These are phyloP conservation scores for Sclerotinia minor DNA, from an alignment of 2,329 filamentous ascomycete species.

Conservation along the genomic window DNA sequence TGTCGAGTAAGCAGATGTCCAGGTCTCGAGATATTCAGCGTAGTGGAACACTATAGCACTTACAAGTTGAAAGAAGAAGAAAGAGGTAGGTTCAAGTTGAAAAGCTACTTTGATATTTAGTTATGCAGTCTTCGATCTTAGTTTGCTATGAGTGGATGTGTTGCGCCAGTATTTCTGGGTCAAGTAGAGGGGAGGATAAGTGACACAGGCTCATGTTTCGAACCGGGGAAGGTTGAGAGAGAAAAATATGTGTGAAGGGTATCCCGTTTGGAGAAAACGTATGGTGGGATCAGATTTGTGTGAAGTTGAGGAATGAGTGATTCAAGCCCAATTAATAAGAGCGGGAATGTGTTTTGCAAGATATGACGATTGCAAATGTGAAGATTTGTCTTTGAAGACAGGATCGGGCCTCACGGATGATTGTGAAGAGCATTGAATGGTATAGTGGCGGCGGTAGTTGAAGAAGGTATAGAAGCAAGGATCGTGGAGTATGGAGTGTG, in stretches of 20 bases:
- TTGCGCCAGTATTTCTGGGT: background rate
- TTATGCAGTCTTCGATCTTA: background rate
- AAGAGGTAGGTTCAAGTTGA: background rate
- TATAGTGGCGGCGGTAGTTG: background rate
- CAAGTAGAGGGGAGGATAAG: background rate
- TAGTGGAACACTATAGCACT: background rate
- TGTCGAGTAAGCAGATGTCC: background rate
- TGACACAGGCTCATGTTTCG: background rate
- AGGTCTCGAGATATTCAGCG: background rate
- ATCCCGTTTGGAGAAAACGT: background rate
- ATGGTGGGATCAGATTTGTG: background rate
- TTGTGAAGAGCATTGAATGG: background rate
- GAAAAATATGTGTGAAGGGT: background rate
- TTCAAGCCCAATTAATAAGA: background rate
- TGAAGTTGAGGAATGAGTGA: background rate
- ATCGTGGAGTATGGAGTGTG: background rate
- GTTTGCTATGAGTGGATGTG: background rate
- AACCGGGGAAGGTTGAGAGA: background rate
- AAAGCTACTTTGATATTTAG: conserved; percentile 10
- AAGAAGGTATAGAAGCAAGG: background rate
- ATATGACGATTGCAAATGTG: background rate
- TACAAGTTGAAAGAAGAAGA: conserved; percentile 1
- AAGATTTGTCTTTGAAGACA: background rate
- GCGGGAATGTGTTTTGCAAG: background rate
- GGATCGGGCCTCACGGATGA: background rate